A percentile compares a stretch with the other conserved stretches of the same genome.
These are phyloP conservation scores for Citrus reticulata DNA, from an alignment of 345 rosid genomes.

Conservation along the genomic window DNA sequence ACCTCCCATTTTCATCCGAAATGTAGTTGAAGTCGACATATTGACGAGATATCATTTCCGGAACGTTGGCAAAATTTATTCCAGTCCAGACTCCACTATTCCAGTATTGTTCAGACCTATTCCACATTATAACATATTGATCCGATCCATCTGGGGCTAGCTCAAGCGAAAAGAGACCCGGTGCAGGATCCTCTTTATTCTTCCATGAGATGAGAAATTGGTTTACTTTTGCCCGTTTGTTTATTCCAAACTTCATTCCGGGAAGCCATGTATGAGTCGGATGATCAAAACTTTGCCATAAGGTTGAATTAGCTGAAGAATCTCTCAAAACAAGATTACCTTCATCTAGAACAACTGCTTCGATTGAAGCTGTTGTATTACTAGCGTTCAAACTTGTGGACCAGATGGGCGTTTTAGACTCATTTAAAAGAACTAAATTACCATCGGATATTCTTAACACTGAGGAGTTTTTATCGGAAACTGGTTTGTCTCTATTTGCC, in stretches of 20 bases:
- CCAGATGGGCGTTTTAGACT: conserved; percentile 47
- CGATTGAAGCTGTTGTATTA: background rate
- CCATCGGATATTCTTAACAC: conserved; percentile 52
- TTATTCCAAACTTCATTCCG: conserved; percentile 47
- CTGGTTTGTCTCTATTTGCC: conserved; percentile 67
- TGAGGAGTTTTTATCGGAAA: conserved; percentile 38
- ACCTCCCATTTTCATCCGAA: conserved; percentile 41
- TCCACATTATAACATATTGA: conserved; percentile 53
- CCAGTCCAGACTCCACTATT: conserved; percentile 64
- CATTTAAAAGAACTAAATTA: conserved; percentile 65
- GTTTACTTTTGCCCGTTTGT: conserved; percentile 32
- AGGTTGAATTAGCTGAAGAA: conserved; percentile 14
- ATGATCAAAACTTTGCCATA: conserved; percentile 81
- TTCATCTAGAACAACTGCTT: conserved; percentile 33
- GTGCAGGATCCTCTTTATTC: conserved; percentile 55
- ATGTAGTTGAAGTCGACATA: conserved; percentile 50
- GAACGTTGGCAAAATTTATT: conserved; percentile 44
- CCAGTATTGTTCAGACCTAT: conserved; percentile 48
- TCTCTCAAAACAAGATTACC: conserved; percentile 47
- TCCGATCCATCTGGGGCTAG: conserved; percentile 44
- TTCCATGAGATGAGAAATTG: conserved; percentile 61
- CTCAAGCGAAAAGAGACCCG: conserved; percentile 73
- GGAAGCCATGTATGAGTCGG: conserved; percentile 76
- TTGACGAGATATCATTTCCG: conserved; percentile 63
- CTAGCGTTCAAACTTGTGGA: conserved; percentile 49